These are phyloP conservation scores for Sanghuangporus weigelae DNA, from an alignment of 1,284 basidiomycete species.

Conservation along the genomic window DNA sequence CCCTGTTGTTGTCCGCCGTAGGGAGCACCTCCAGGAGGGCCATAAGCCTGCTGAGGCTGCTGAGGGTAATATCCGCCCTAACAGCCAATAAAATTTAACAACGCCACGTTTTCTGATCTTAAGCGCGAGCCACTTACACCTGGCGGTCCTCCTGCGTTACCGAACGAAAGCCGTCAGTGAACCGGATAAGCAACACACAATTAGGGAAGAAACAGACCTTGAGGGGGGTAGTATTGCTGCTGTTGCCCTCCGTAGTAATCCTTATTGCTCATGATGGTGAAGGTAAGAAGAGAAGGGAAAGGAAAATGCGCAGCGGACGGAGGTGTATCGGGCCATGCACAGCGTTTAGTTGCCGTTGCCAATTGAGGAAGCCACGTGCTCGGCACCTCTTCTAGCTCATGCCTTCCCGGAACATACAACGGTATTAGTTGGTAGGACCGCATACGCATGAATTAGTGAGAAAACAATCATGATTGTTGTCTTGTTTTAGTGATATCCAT, in stretches of 20 bases:
- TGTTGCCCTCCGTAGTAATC: constrained; percentile 61
- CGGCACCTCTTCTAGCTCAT: constrained; percentile 2
- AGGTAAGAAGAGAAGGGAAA: constrained; percentile 22
- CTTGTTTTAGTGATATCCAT: background rate
- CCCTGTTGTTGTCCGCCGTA: background rate
- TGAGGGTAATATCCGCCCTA: constrained; percentile 65
- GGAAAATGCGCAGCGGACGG: constrained; percentile 13
- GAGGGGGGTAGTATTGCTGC: constrained; percentile 55
- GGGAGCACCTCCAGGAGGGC: constrained; percentile 23
- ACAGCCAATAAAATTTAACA: background rate
- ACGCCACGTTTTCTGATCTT: background rate
- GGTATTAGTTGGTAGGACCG: background rate
- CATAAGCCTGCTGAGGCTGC: constrained; percentile 66
- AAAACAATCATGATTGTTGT: background rate
- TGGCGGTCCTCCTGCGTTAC: constrained; percentile 10
- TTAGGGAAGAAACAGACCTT: constrained; percentile 35
- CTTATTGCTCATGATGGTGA: constrained; percentile 58
- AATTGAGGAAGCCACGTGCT: background rate
- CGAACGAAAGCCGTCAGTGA: background rate
- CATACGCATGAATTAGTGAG: background rate
- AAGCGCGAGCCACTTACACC: constrained; percentile 1
- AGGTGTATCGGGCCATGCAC: constrained; percentile 3
- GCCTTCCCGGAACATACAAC: no score
- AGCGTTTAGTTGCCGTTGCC: background rate
- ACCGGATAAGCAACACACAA: background rate